Evolutionary conservation across 176 grass and related monocot genomes (phyloP).

Genomic region (Musa beccarii): DNA sequence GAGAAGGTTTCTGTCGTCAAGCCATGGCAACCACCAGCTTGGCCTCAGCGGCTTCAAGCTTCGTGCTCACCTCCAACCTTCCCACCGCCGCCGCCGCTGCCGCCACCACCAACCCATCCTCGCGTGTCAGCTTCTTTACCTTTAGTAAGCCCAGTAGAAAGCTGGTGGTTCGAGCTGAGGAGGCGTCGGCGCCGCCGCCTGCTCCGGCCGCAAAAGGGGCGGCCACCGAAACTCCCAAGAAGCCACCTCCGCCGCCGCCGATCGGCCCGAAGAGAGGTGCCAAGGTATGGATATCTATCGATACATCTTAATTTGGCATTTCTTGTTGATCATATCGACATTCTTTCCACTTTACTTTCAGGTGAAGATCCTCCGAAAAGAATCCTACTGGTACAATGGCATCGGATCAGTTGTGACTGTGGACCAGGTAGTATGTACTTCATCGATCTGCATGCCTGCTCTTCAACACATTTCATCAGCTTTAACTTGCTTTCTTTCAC

Average conservation of each 20-base stretch:
- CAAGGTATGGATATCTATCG: conserved; percentile 14
- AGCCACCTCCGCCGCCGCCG: conserved; percentile 49
- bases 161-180: conserved; percentile 50
- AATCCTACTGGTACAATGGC: conserved; percentile 94
- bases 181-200: conserved; percentile 29
- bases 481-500: neutral
- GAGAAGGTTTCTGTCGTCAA: neutral
- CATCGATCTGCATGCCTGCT: too few species aligned
- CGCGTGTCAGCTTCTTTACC: conserved; percentile 34
- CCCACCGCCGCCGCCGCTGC: neutral
- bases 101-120: neutral
- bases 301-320: neutral
- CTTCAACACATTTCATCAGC: neutral
- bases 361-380: conserved; percentile 92
- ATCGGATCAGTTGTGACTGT: conserved; percentile 68
- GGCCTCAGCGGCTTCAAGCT: conserved; percentile 71
- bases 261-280: conserved; percentile 74
- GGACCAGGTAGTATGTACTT: conserved; percentile 44
- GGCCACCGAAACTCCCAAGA: conserved; percentile 29
- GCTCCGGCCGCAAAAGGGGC: neutral
- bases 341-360: conserved; percentile 11
- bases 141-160: conserved; percentile 27
- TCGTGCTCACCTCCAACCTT: conserved; percentile 38
- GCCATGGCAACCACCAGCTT: conserved; percentile 84
- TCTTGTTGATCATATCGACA: too few species aligned